Base-by-base conservation (phyloP, 805 yeast species). In the Ogataea pini region DNA sequence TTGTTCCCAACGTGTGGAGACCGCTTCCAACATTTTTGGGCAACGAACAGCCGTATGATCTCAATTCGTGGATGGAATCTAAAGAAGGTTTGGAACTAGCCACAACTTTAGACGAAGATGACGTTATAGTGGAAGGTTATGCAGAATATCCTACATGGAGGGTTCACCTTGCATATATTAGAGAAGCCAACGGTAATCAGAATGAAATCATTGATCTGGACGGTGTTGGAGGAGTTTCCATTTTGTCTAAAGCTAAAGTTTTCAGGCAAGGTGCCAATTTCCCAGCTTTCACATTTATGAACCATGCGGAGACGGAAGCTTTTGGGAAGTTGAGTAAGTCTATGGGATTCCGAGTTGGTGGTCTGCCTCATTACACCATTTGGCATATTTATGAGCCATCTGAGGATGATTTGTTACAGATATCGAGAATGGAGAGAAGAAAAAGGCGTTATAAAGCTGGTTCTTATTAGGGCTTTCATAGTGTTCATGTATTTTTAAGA, bases 41-140 rank as follows among this genome's bases (percentile, higher is more conserved):
- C 16, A 80, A 81, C 55, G 95, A 88, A 64, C 99, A 94, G 68
- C 90, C 98, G 1, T 94, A 94, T 66, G 99, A 94, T 69, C 78
- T 94, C 63, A 94, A 94, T 69, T 88, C 97, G 12, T 94, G 99
- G 99, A 79, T 89, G 48, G 99, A 94, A 70, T 82, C 91, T 3
- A 85, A 82, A 5, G 82, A 85, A 8, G 97, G 89, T 1, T 50
- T 85, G 13, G 81, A 81, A 43, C 68, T 86, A 57, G 94, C 95
- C 0, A 64, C 70, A 34, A 74, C 76, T 0, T 70, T 86, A 46
- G 80, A 77, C 47, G 92, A 87, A 64, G 94, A 87, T 62, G 95
- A 86, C 61, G 94, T 87, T 37, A 87, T 87, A 52, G 96, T 87
- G 7, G 96, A 87, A 66, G 96, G 96, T 1, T 87, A 87, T 63